A percentile compares a stretch with the other conserved stretches of the same genome.
These are phyloP conservation scores for Pugionium dolabratum DNA, from an alignment of 345 rosid genomes.

Conservation along the genomic window DNA sequence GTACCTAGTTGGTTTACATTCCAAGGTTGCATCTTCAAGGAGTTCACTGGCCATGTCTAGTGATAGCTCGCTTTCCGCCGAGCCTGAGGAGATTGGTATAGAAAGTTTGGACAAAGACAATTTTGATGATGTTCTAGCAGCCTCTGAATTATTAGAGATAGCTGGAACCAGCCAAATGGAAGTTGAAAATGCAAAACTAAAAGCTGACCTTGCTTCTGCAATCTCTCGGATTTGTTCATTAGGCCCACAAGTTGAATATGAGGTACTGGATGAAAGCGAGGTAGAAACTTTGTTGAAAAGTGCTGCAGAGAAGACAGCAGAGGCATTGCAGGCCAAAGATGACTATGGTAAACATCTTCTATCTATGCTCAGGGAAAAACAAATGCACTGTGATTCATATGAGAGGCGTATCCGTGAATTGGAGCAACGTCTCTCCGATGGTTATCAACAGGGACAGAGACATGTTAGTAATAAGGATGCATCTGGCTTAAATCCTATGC, in stretches of 20 bases:
- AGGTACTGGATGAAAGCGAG: slow-evolving; percentile 62
- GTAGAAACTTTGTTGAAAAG: slow-evolving; percentile 61
- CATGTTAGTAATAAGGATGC: slow-evolving; percentile 50
- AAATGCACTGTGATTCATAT: slow-evolving; percentile 73
- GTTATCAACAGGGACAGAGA: slow-evolving; percentile 63
- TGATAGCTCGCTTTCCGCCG: slow-evolving; percentile 64
- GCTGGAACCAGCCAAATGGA: slow-evolving; percentile 95
- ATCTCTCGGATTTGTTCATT: slow-evolving; percentile 74
- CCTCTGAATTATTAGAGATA: slow-evolving; percentile 70
- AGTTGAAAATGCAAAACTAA: slow-evolving; percentile 95
- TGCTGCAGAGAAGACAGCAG: slow-evolving; percentile 73
- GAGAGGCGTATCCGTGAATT: slow-evolving; percentile 93
- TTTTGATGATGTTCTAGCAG: slow-evolving; percentile 58
- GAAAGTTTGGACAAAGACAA: slow-evolving; percentile 51
- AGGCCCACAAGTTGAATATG: slow-evolving; percentile 66
- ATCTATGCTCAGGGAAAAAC: slow-evolving; percentile 73
- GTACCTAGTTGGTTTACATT: slow-evolving; percentile 57
- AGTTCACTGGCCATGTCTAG: slow-evolving; percentile 63
- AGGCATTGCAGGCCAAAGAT: slow-evolving; percentile 86
- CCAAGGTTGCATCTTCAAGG: slow-evolving; percentile 54
- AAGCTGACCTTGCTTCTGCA: slow-evolving; percentile 97
- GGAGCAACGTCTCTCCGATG: slow-evolving; percentile 80
- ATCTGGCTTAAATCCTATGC: slow-evolving; percentile 45
- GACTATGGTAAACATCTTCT: slow-evolving; percentile 74
- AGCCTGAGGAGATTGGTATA: slow-evolving; percentile 44